Evolutionary conservation across 176 grass and related monocot species (phyloP).

Genomic region (Eragrostis nindensis): DNA sequence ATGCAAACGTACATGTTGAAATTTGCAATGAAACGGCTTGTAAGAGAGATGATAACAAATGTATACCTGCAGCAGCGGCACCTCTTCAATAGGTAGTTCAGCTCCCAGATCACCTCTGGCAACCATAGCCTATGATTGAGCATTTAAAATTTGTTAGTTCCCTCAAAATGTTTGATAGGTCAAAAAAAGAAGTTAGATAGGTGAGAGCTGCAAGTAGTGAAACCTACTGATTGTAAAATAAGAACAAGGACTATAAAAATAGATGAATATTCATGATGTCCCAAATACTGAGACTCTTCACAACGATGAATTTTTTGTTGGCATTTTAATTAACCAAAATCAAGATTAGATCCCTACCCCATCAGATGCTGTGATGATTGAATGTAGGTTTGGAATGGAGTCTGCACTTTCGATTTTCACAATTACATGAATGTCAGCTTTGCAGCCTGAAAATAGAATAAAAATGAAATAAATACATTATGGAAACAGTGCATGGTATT

Average conservation of each 20-base stretch:
- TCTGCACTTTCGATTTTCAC: conserved; percentile 99
- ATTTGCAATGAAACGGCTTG: not conserved
- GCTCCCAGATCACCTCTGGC: conserved; percentile 98
- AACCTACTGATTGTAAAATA: conserved; percentile 1
- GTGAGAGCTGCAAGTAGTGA: conserved; percentile 5
- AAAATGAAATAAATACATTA: conserved; percentile 25
- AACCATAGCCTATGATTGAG: conserved; percentile 88
- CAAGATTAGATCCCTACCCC: conserved; percentile 64
- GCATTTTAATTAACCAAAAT: conserved; percentile 27
- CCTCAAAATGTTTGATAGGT: not conserved
- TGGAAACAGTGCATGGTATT: conserved; percentile 1
- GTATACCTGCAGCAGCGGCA: conserved; percentile 90
- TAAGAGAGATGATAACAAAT: conserved; percentile 18
- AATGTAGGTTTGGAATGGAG: conserved; percentile 95
- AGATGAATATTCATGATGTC: conserved; percentile 37
- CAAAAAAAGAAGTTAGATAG: too few species aligned
- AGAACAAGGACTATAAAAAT: not conserved
- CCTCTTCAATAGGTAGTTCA: conserved; percentile 97
- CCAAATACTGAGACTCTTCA: conserved; percentile 27
- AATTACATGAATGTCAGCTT: conserved; percentile 90
- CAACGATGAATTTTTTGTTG: conserved; percentile 24
- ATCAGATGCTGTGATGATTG: conserved; percentile 96
- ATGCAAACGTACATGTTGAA: conserved; percentile 30
- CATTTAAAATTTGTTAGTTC: not conserved
- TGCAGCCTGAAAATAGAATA: conserved; percentile 63